Evolutionary conservation across 371 early-diverging fungal genomes (phyloP), one percentile per base, ranked within the genome.

Genomic region (Mucor mucedo): DNA sequence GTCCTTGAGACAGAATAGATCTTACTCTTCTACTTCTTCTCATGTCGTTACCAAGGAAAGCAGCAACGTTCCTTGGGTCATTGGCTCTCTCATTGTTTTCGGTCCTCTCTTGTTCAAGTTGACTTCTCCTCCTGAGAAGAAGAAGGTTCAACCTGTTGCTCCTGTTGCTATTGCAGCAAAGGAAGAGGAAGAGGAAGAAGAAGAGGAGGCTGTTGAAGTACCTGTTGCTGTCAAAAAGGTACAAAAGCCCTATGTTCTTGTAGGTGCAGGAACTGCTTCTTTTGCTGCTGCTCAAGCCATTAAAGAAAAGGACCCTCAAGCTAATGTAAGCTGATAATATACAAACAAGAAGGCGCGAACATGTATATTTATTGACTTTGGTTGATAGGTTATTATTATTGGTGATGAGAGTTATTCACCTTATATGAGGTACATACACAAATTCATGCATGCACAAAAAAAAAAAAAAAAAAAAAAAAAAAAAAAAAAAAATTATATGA

Each of bases 221-320:
- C 16, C 40, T 3, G 53, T 42, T 39, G 49, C 70, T 64, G 65
- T 57, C 50, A 67, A 71, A 33, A 73, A 69, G 40, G 63, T 72
- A 14, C 73, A 74, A 28, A 77, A 75, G 35, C 75, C 85, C 9
- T 86, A 87, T 66, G 79, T 85, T 21, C 75, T 84, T 38, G 69
- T 87, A 66, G 88, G 89, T 62, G 88, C 81, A 47, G 89, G 89
- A 8, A 88, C 89, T 29, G 89, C 91, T 29, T 82, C 89, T 2
- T 89, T 84, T 71, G 80, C 84, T 49, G 88, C 89, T 63, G 83
- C 89, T 64, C 79, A 88, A 68, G 87, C 89, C 35, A 90, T 92
- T 63, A 80, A 82, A 60, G 85, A 89, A 64, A 77, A 79, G 56
- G 87, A 92, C 21, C 89, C 90, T 13, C 54, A 80, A 39, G 90